phyloP scores from a whole-genome alignment of 257 asterid genomes.

The Jasminum sambac region DNA sequence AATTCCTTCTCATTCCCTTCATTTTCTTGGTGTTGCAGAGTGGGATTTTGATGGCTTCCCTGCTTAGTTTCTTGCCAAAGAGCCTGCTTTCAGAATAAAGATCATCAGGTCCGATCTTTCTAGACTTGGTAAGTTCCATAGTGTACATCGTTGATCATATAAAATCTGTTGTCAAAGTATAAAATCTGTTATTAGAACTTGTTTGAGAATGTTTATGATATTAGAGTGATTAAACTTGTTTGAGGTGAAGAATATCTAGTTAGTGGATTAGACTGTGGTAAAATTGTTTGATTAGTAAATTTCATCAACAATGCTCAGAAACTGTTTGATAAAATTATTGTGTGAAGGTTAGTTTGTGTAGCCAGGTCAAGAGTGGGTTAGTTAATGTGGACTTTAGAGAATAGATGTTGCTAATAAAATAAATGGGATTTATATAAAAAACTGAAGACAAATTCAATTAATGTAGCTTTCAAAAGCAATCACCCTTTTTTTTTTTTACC shows the following conservation, averaged over 20 bases:
- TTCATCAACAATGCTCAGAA: too few species aligned
- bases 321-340: neutral
- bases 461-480: conserved; percentile 27
- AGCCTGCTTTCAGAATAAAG: conserved; percentile 75
- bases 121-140: conserved; percentile 73
- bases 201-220: too few species aligned
- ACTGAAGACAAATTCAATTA: neutral
- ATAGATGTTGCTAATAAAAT: conserved; percentile 8
- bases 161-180: neutral
- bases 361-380: conserved; percentile 17
- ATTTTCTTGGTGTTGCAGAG: conserved; percentile 49
- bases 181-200: too few species aligned
- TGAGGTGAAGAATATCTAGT: too few species aligned
- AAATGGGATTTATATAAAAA: conserved; percentile 11
- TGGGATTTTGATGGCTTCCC: conserved; percentile 99
- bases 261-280: too few species aligned
- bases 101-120: conserved; percentile 83
- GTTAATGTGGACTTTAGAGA: conserved; percentile 21
- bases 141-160: conserved; percentile 14
- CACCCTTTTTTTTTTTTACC: conserved; percentile 28
- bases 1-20: neutral
- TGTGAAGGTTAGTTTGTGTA: too few species aligned
- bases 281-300: too few species aligned
- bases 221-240: too few species aligned
- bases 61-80: conserved; percentile 84